Base-by-base conservation (phyloP, 2,329 filamentous ascomycete species). In the Aspergillus fumigatus region DNA sequence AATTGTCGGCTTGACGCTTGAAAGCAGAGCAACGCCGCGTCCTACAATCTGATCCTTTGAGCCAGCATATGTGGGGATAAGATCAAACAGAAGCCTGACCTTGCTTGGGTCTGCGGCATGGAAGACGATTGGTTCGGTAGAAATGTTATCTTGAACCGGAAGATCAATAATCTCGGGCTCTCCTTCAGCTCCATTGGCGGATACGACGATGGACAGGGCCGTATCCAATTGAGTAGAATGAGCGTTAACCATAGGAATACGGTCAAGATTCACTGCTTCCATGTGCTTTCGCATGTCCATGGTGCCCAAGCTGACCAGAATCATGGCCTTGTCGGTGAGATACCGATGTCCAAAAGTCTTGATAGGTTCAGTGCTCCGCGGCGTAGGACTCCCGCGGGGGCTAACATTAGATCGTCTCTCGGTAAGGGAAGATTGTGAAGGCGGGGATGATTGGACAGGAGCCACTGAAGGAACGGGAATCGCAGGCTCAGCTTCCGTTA, bases 321-420 rank as follows among this genome's bases (percentile, higher is more conserved):
- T 84, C 79, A 99, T 87, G 60, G 90, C 90, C 67, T 96, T 88
- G 52, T 95, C 85, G 19, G 86, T 95, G 51, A 99, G 82, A 74
- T 97, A 99, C 53, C 93, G 86, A 79, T 99, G 94, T 55, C 94
- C 94, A 73, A 97, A 99, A 1, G 91, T 90, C 75, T 97, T 97
- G 62, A 97, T 84, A 4, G 92, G 88, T 61, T 97, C 91, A 2
- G 86, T 79, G 6, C 81, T 62, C 40, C 70, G 69, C 29, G 60
- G 40, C 8, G 61, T 54, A 65, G 68, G 59, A 61, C 59, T 65
- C 76, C 51, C 85, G 80, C 72, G 54, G 7, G 67, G 60, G 35
- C 64, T 63, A 23, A 62, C 64, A 57, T 73, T 76, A 3, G 76
- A 76, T 49, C 72, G 74, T 41, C 77, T 72, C 55, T 79, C 76